Evolutionary conservation across 2,329 filamentous ascomycete species (phyloP), one percentile per base, ranked within the genome.

Genomic region (Cladosporium oxysporum): DNA sequence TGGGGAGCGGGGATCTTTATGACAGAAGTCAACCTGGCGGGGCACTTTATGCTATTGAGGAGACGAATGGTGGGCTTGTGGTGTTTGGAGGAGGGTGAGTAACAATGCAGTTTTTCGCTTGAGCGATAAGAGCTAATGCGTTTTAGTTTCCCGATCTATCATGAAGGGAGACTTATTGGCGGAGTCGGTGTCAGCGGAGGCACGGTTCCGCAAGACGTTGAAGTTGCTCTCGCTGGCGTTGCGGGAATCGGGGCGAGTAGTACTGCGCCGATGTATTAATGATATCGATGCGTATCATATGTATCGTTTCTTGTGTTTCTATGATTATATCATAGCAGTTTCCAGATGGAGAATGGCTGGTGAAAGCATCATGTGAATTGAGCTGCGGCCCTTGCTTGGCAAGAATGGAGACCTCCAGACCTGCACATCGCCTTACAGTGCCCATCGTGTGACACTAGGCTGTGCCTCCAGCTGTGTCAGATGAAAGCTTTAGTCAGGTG

Each of bases 161-260:
- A 71, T 57, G n/a, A 66, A 23, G 68, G 70, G 14, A 73, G 69
- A 37, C 71, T 71, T 28, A 69, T 75, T 23, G 73, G 73, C 1
- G 70, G 71, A n/a, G 69, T 74, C 11, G 73, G 73, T 28, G 70
- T 73, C 31, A 72, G 71, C 66, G 73, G 73, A 8, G 73, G 73
- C 6, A 73, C 69, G n/a, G 69, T 71, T 26, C 57, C 69, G 58
- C 71, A 75, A 64, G 73, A 75, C 62, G 66, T 71, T 16, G 58
- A 68, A 41, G 68, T 70, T 28, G 64, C 66, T 49, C 65, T 65
- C 8, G 33, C 49, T 28, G 68, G 55, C 16, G 55, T 66, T 31
- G 35, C 67, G 52, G 63, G 64, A 12, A 58, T 69, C 35, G 68
- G 66, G 1, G 66, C 64, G 23, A 69, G 66, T 12, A 23, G 12